phyloP scores from a whole-genome alignment of 1,284 basidiomycete genomes.

The Moesziomyces sp. region DNA sequence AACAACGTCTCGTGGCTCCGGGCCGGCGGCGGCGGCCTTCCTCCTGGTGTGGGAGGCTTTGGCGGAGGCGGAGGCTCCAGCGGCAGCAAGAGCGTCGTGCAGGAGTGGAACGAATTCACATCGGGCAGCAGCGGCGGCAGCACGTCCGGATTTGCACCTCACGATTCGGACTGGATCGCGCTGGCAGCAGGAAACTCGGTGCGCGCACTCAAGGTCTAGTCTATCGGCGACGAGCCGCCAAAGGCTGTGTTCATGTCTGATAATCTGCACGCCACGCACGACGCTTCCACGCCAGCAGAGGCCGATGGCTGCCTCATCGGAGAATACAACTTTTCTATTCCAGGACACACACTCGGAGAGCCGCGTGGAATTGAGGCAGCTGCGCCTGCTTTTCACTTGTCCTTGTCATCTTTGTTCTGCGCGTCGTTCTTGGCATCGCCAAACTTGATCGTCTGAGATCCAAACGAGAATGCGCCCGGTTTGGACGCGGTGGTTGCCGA shows the following conservation, averaged over 20 bases:
- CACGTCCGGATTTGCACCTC: conserved; percentile 36
- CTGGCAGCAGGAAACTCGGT: conserved; percentile 45
- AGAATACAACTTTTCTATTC: too few species aligned
- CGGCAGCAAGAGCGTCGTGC: conserved; percentile 55
- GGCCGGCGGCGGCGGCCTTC: conserved; percentile 32
- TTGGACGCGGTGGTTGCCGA: conserved; percentile 22
- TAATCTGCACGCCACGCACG: background rate
- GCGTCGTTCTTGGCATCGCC: conserved; percentile 23
- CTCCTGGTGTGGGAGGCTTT: conserved; percentile 37
- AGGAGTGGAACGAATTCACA: conserved; percentile 66
- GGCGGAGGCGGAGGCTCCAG: conserved; percentile 18
- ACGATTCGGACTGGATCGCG: conserved; percentile 52
- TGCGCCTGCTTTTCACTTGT: background rate
- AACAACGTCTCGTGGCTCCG: conserved; percentile 67
- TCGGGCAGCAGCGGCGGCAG: conserved; percentile 20
- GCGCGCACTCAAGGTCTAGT: conserved; percentile 41
- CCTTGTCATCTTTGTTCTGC: conserved; percentile 8
- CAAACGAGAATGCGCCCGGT: conserved; percentile 39
- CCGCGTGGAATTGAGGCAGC: background rate
- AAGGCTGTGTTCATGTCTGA: background rate
- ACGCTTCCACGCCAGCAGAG: too few species aligned
- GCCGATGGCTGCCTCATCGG: too few species aligned
- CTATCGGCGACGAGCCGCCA: too few species aligned
- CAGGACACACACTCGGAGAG: too few species aligned
- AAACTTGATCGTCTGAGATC: conserved; percentile 30